Base-by-base conservation (phyloP, 2,329 filamentous ascomycete species). In the Lachnellula suecica region DNA sequence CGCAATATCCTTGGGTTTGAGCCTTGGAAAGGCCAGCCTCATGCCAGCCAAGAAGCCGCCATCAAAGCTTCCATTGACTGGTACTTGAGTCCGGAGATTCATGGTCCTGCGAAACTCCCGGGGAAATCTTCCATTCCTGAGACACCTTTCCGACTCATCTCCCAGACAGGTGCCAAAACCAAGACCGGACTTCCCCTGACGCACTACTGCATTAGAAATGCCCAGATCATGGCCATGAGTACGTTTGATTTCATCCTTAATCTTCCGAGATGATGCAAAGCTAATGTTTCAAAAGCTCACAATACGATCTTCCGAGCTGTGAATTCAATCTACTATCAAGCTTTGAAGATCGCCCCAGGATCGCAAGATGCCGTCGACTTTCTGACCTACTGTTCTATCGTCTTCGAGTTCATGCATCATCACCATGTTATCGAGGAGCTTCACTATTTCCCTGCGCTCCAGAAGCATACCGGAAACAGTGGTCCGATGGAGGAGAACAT, bases 341-440 rank as follows among this genome's bases (percentile, higher is more conserved):
- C 63, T 41, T 58, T 60, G 40, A 46, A 62, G 40, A 53, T 65
- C 23, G 1, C 45, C 41, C 47, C 53, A 11, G 53, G 63, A 54
- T 60, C 67, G 4, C 47, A 58, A n/a, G 63, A 68, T 41, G 57
- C 70, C 13, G 59, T 66, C 20, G 58, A 63, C 10, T 70, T 68
- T 52, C 58, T 68, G 7, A 51, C 58, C 2, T 65, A 64, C 10
- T 72, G 68, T 66, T 58, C 57, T 17, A 64, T 68, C 15, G 66
- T 64, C 34, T 60, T 56, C 31, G 57, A 58, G 6, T 61, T 61
- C 35, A 65, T 72, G 4, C 57, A 70, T 34, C 67, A 71, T 51
- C 70, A 72, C 51, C 70, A 72, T 50, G 46, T 58, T 1, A 54
- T 60, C 31, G 70, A 72, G 49, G 70, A 72, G 45, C 51, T 41